phyloP scores from a whole-genome alignment of 352 stramenopile species.

The Phytophthora cryptogea region DNA sequence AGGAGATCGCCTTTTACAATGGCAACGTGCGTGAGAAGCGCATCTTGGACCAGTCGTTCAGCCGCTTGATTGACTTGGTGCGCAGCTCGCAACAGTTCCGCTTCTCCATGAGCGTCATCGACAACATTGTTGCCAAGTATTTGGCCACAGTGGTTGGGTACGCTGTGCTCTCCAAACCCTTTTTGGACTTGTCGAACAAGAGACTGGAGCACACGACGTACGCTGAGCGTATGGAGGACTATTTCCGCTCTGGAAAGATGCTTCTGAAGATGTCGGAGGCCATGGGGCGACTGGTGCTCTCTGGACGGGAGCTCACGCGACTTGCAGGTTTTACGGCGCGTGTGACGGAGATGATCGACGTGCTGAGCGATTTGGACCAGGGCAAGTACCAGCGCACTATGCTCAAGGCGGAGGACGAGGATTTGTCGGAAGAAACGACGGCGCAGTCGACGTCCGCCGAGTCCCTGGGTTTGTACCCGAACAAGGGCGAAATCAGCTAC shows the following conservation, averaged over 20 bases:
- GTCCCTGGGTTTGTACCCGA: slow-evolving; percentile 57
- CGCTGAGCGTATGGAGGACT: slow-evolving; percentile 83
- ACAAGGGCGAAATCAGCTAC: slow-evolving; percentile 62
- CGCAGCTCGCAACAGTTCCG: slow-evolving; percentile 85
- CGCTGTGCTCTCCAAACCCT: slow-evolving; percentile 74
- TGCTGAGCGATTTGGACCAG: slow-evolving; percentile 64
- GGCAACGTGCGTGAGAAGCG: slow-evolving; percentile 85
- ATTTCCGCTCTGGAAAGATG: slow-evolving; percentile 88
- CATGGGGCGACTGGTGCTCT: slow-evolving; percentile 86
- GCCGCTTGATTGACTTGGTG: slow-evolving; percentile 61
- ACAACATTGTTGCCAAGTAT: slow-evolving; percentile 90
- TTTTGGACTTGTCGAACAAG: slow-evolving; percentile 62
- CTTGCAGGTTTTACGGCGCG: slow-evolving; percentile 80
- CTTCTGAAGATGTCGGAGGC: slow-evolving; percentile 85
- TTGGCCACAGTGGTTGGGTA: slow-evolving; percentile 86
- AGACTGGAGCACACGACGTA: slow-evolving; percentile 65
- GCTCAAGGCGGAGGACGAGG: slow-evolving; percentile 51
- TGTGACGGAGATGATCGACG: slow-evolving; percentile 82
- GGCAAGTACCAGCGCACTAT: slow-evolving; percentile 81
- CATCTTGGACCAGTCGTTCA: slow-evolving; percentile 78
- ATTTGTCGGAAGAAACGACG: slow-evolving; percentile 24
- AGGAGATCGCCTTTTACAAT: slow-evolving; percentile 93
- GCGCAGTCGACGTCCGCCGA: slow-evolving; percentile 44
- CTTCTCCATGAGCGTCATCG: slow-evolving; percentile 79
- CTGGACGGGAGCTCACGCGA: slow-evolving; percentile 81